phyloP scores from a whole-genome alignment of 805 yeast genomes.

The Tetrapisispora pingtungensis region DNA sequence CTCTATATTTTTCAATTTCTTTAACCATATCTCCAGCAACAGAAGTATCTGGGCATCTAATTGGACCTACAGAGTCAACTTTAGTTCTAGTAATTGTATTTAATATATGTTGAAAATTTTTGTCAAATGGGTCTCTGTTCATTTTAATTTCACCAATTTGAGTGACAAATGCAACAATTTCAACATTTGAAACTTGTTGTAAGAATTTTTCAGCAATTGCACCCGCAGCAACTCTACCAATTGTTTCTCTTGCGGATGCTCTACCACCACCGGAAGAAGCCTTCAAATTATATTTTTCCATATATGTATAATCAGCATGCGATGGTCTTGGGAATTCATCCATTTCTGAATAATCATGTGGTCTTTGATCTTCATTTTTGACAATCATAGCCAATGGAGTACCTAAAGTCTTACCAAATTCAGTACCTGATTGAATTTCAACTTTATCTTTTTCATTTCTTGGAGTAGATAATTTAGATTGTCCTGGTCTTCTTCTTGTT shows the following conservation, averaged over 20 bases:
- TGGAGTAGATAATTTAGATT: constrained; percentile 84
- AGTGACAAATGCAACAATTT: constrained; percentile 94
- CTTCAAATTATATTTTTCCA: constrained; percentile 82
- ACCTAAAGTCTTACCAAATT: constrained; percentile 81
- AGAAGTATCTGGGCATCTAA: constrained; percentile 80
- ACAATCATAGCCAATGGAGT: constrained; percentile 94
- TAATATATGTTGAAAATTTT: constrained; percentile 55
- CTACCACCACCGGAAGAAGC: constrained; percentile 97
- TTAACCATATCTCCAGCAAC: constrained; percentile 73
- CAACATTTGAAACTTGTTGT: constrained; percentile 65
- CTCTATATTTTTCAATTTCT: constrained; percentile 79
- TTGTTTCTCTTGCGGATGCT: constrained; percentile 94
- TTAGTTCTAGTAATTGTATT: constrained; percentile 75
- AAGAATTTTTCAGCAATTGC: constrained; percentile 94
- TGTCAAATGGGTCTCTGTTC: constrained; percentile 58
- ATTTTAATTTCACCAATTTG: constrained; percentile 76
- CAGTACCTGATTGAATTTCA: constrained; percentile 90
- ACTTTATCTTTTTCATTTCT: constrained; percentile 92
- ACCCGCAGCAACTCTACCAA: constrained; percentile 98
- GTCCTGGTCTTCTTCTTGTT: constrained; percentile 97
- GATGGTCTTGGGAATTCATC: constrained; percentile 95
- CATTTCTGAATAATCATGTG: constrained; percentile 90
- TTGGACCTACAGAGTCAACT: constrained; percentile 81
- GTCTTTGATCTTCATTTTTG: constrained; percentile 90
- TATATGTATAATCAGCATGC: constrained; percentile 93